These are phyloP conservation scores for Infundibulicybe gibba DNA, from an alignment of 768 basidiomycete genomes.

Conservation along the genomic window DNA sequence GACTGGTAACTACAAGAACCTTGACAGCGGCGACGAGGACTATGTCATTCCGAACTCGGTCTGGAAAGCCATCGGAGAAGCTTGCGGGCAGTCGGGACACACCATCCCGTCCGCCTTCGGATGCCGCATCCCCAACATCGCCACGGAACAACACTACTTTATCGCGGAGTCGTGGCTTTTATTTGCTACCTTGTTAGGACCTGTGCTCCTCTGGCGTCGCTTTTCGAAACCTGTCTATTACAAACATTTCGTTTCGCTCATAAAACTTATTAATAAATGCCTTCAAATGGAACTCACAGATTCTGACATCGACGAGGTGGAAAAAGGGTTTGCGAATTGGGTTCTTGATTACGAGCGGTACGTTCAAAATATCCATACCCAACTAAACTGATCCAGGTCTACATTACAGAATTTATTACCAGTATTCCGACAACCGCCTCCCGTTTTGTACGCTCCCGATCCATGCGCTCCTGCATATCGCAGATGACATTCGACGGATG, in stretches of 20 bases:
- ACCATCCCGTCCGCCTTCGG: constrained; percentile 27
- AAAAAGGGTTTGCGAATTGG: constrained; percentile 22
- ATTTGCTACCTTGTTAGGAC: constrained; percentile 25
- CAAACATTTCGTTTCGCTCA: constrained; percentile 27
- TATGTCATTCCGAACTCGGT: constrained; percentile 17
- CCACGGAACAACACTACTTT: constrained; percentile 13
- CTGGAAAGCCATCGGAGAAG: constrained; percentile 28
- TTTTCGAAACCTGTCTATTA: constrained; percentile 23
- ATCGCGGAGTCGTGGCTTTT: constrained; percentile 28
- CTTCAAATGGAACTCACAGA: constrained; percentile 21
- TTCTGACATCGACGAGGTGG: constrained; percentile 13
- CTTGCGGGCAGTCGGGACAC: constrained; percentile 15
- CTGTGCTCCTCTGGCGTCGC: constrained; percentile 18
- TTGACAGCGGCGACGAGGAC: constrained; percentile 14
- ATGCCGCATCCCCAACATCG: constrained; percentile 19
- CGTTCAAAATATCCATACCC: no score
- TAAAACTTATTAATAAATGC: constrained; percentile 23
- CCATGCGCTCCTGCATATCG: no score
- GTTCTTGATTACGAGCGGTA: constrained; percentile 26
- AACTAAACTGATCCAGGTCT: no score
- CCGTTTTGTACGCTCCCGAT: no score
- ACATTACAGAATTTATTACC: no score
- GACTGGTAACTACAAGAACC: constrained; percentile 30
- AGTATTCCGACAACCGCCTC: no score
- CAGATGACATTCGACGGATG: no score